Evolutionary conservation across 768 basidiomycete genomes (phyloP).

Genomic region (Neoboletus subvelutipes): DNA sequence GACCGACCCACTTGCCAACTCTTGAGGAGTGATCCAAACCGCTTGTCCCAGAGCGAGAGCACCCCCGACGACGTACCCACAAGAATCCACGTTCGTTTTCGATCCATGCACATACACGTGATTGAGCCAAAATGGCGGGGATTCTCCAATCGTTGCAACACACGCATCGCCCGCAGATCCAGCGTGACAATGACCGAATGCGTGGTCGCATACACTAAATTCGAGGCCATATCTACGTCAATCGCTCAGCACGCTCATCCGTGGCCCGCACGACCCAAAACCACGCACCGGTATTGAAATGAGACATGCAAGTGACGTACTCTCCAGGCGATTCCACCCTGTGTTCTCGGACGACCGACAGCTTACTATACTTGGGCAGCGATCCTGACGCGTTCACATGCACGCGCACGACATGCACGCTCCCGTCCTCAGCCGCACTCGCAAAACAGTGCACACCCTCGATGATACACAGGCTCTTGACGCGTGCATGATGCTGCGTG

Average conservation of each 20-base stretch:
- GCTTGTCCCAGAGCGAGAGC: constrained; percentile 90
- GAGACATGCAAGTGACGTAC: constrained; percentile 80
- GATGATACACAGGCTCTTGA: constrained; percentile 72
- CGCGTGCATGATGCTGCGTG: constrained; percentile 66
- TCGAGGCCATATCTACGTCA: constrained; percentile 66
- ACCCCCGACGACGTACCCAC: constrained; percentile 85
- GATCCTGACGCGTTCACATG: constrained; percentile 65
- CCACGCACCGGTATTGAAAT: constrained; percentile 69
- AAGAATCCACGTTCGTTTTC: constrained; percentile 83
- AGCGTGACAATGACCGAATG: constrained; percentile 72
- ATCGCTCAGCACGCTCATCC: background rate
- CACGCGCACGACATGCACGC: constrained; percentile 80
- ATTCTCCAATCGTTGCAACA: constrained; percentile 76
- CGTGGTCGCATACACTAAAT: constrained; percentile 83
- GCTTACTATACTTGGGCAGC: constrained; percentile 79
- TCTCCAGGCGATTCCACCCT: constrained; percentile 69
- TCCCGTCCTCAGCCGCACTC: constrained; percentile 81
- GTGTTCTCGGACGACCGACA: constrained; percentile 81
- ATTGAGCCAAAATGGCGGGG: constrained; percentile 86
- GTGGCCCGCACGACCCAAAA: background rate
- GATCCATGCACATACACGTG: constrained; percentile 80
- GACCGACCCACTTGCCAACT: constrained; percentile 78
- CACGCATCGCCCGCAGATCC: constrained; percentile 82
- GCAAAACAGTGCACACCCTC: constrained; percentile 90
- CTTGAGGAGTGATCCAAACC: constrained; percentile 86